Base-by-base conservation (phyloP, 2,329 filamentous ascomycete genomes). In the Sporothrix luriei region DNA sequence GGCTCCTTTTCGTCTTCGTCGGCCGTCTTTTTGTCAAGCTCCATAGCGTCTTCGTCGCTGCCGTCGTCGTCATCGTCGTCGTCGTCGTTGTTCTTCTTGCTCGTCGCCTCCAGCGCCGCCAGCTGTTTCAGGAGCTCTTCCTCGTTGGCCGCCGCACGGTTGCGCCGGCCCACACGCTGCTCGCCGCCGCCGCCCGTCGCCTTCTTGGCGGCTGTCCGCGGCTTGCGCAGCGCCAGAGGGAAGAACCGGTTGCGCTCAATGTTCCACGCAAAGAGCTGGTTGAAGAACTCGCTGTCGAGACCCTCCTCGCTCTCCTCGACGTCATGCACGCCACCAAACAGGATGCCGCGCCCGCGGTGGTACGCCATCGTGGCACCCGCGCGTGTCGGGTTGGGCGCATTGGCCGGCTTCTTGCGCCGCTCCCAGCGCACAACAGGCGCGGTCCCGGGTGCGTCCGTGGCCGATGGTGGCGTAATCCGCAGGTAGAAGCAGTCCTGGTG, bases 201-300 rank as follows among this genome's bases (percentile, higher is more conserved):
- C 65, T 76, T 74, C 73, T 87, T 89, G 74, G 88, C 86, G 62
- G 87, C 86, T 24, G 85, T 82, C 33, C 93, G 88, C 2, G 92
- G 87, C 74, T 93, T 92, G 67, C 94, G 86, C 59, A 98, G 82
- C 11, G 83, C 82, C 57, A 98, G 83, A 2, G 91, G 92, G 82
- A 98, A 97, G 82, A 97, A 98, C 10, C 95, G 86, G 78, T 99
- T 99, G 71, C 94, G 88, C 76, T 98, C 95, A 72, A 97, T 89
- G 76, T 97, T 97, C 92, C 94, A 98, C 5, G 94, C 91, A 76
- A 91, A 96, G 29, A 98, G 81, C 69, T 90, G 87, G 75, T 97
- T 94, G 82, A 98, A 99, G 80, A 99, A 99, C 78, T 97, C 94
- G 77, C 92, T 97, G 68, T 99, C 94, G 74, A 99, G 97, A 3